Base-by-base conservation (phyloP, 2,329 filamentous ascomycete genomes). In the Cylindrodendrum hubeiense region DNA sequence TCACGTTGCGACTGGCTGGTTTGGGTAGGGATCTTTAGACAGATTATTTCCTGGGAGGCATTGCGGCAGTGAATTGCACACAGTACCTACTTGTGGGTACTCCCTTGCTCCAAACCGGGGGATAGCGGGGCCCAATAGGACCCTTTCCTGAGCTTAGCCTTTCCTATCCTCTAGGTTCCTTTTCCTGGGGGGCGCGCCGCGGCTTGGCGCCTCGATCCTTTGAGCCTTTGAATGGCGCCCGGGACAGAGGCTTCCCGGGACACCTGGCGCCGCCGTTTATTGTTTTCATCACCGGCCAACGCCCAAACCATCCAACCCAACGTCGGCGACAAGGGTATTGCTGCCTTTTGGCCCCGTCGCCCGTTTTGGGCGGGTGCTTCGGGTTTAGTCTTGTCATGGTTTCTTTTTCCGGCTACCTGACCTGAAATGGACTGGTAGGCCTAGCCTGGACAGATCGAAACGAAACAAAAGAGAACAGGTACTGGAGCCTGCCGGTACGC, bases 261-360 rank as follows among this genome's bases (percentile, higher is more conserved):
- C 33, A 19, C 30, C 52, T 63, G 61, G 61, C 49, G 55, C 47
- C 61, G 54, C 61, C 55, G 61, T 59, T 63, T 63, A 59, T 54
- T 59, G 50, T 50, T 43, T 50, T 59, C 61, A 50, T 37, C 52
- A 50, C 46, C 37, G 46, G 46, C 44, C 46, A 61, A 47, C 50
- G 43, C 58, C 50, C 41, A 54, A 53, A 39, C 50, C 50, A 47
- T 8, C 59, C 51, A 55, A 43, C 49, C 54, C 49, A 59, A 54
- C 37, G 47, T 52, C 41, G 60, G 33, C 43, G 43, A 58, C 60
- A 63, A 47, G 54, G 60, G 52, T 53, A 19, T 49, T 49, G n/a
- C 10, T 47, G 24, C 46, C 17, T 10, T 12, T 47, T 49, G 17
- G 46, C 46, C 24, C 46, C 46, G 30, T 54, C 33, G 49, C 49